Evolutionary conservation across 495 filamentous ascomycete species (phyloP).

Genomic region (Penicillium nucicola): DNA sequence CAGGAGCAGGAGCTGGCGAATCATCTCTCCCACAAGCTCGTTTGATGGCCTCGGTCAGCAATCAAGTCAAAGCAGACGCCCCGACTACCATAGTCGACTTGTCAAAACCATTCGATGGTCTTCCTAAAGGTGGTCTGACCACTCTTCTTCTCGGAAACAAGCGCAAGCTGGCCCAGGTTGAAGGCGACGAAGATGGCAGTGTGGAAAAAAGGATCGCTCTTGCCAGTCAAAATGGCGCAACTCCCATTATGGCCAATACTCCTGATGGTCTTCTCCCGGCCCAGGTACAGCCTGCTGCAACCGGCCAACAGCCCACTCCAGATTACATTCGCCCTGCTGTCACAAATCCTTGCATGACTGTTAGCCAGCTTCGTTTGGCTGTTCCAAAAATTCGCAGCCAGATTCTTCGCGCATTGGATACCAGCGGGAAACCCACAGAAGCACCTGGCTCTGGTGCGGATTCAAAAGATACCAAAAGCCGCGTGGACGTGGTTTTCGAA

Average conservation of each 20-base stretch:
- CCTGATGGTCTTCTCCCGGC: slow-evolving; percentile 73
- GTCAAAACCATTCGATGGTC: slow-evolving; percentile 89
- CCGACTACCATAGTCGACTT: slow-evolving; percentile 87
- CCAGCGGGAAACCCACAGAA: slow-evolving; percentile 44
- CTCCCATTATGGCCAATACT: slow-evolving; percentile 71
- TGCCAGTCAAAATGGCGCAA: slow-evolving; percentile 59
- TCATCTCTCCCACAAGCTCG: slow-evolving; percentile 85
- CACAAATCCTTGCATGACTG: slow-evolving; percentile 69
- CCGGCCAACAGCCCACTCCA: slow-evolving; percentile 68
- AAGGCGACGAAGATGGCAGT: slow-evolving; percentile 66
- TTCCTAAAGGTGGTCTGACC: slow-evolving; percentile 85
- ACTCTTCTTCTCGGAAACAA: slow-evolving; percentile 90
- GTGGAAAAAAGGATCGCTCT: slow-evolving; percentile 59
- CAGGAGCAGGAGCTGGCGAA: slow-evolving; percentile 73
- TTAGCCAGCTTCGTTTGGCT: slow-evolving; percentile 84
- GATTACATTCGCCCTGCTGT: slow-evolving; percentile 88
- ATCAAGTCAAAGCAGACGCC: slow-evolving; percentile 60
- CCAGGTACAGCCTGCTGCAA: slow-evolving; percentile 47
- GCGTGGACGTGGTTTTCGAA: slow-evolving; percentile 68
- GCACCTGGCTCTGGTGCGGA: slow-evolving; percentile 49
- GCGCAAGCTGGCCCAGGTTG: slow-evolving; percentile 67
- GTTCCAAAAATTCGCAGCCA: slow-evolving; percentile 83
- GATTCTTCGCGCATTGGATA: slow-evolving; percentile 58
- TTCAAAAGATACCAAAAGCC: slow-evolving; percentile 46
- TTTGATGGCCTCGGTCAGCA: slow-evolving; percentile 66